These are phyloP conservation scores for Chamaecrista fasciculata DNA, from an alignment of 306 rosid genomes.

Conservation along the genomic window DNA sequence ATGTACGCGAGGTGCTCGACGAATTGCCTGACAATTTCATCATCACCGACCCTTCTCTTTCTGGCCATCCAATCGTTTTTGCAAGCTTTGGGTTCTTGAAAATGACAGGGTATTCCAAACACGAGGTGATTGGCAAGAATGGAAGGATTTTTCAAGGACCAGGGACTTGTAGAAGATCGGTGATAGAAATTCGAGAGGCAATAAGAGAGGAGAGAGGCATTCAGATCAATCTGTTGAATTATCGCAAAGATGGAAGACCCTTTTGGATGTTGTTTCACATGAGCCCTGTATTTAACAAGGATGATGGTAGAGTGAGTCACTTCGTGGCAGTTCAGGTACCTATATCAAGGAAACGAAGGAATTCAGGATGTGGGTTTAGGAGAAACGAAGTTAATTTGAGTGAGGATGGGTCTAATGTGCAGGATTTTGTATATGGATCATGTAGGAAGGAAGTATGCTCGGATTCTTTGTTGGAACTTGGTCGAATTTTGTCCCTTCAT, in stretches of 20 bases:
- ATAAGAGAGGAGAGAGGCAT: conserved; percentile 57
- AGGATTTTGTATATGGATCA: conserved; percentile 51
- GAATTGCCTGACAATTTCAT: conserved; percentile 64
- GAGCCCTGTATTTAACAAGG: conserved; percentile 60
- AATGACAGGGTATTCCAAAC: conserved; percentile 61
- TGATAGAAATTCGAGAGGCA: conserved; percentile 80
- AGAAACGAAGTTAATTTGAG: conserved; percentile 33
- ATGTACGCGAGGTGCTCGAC: conserved; percentile 61
- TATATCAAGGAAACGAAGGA: conserved; percentile 31
- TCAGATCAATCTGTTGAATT: conserved; percentile 63
- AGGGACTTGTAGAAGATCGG: conserved; percentile 58
- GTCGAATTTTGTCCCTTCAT: conserved; percentile 39
- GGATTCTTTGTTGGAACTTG: conserved; percentile 53
- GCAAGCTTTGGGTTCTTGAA: conserved; percentile 79
- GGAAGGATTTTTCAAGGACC: conserved; percentile 83
- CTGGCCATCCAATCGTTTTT: conserved; percentile 87
- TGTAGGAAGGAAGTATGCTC: conserved; percentile 79
- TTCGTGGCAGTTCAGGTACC: conserved; percentile 89
- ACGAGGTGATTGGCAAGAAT: conserved; percentile 67
- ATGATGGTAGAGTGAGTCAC: conserved; percentile 58
- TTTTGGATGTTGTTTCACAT: conserved; percentile 77
- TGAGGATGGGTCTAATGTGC: conserved; percentile 30
- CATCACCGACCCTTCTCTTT: conserved; percentile 76
- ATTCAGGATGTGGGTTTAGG: conserved; percentile 26
- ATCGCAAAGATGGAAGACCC: conserved; percentile 79